Evolutionary conservation across 768 basidiomycete species (phyloP).

Genomic region (Lactarius trivialis): DNA sequence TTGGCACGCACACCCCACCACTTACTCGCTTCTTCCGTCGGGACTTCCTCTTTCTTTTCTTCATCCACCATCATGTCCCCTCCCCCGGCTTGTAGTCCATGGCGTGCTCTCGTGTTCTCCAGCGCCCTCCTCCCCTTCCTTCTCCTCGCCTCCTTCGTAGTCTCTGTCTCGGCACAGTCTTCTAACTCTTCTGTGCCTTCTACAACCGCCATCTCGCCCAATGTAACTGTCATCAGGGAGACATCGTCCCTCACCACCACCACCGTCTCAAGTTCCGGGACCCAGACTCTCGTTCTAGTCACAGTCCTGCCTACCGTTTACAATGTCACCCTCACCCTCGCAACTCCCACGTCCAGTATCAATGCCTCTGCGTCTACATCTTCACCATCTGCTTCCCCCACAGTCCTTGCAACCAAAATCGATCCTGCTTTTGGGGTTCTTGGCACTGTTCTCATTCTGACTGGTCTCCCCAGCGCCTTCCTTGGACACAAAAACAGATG

Average conservation of each 20-base stretch:
- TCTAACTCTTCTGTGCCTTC: conserved; percentile 7
- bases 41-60: conserved; percentile 18
- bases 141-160: conserved; percentile 26
- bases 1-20: not conserved
- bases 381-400: conserved; percentile 33
- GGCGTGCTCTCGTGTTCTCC: conserved; percentile 24
- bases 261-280: conserved; percentile 36
- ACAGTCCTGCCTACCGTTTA: conserved; percentile 53
- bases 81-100: conserved; percentile 28
- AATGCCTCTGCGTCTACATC: conserved; percentile 26
- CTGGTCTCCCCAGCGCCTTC: conserved; percentile 83
- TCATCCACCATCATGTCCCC: conserved; percentile 18
- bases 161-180: conserved; percentile 20
- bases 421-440: conserved; percentile 88
- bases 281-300: conserved; percentile 42
- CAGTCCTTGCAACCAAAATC: conserved; percentile 52
- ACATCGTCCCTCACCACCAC: conserved; percentile 46
- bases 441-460: conserved; percentile 81
- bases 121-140: conserved; percentile 20
- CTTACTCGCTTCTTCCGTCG: not conserved
- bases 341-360: conserved; percentile 39
- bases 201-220: conserved; percentile 19
- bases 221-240: conserved; percentile 42
- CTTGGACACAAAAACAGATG: conserved; percentile 96
- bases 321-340: conserved; percentile 55